Conservation (phyloP, 2,329 filamentous ascomycete species). For the Calcarisporium arbuscula region DNA sequence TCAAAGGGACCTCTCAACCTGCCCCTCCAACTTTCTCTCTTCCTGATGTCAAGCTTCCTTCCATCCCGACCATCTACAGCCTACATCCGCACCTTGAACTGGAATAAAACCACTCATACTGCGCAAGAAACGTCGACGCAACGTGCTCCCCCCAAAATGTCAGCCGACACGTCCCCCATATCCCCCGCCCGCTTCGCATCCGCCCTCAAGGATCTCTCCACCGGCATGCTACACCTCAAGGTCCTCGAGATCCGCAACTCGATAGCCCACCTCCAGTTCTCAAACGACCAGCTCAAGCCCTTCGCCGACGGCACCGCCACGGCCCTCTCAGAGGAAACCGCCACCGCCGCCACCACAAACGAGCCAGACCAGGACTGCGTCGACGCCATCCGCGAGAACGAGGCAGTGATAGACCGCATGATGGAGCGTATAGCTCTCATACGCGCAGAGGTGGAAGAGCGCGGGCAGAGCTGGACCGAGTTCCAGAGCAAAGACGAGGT, state of each 20-base stretch:
- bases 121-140: background rate
- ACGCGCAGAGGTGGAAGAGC: slow-evolving; percentile 54
- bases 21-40: slow-evolving; percentile 7
- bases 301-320: slow-evolving; percentile 50
- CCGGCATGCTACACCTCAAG: slow-evolving; percentile 64
- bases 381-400: slow-evolving; percentile 69
- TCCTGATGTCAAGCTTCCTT: no score
- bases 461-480: slow-evolving; percentile 52
- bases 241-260: slow-evolving; percentile 70
- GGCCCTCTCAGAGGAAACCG: slow-evolving; percentile 13
- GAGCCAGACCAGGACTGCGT: slow-evolving; percentile 61
- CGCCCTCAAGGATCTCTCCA: slow-evolving; percentile 60
- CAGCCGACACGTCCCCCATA: slow-evolving; percentile 57
- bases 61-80: slow-evolving; percentile 1
- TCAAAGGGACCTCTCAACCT: background rate
- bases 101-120: background rate
- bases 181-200: slow-evolving; percentile 55
- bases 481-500: slow-evolving; percentile 43
- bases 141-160: slow-evolving; percentile 38
- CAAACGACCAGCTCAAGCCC: slow-evolving; percentile 65
- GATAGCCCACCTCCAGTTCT: slow-evolving; percentile 66
- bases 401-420: slow-evolving; percentile 62
- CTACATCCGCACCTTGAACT: background rate
- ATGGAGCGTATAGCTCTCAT: slow-evolving; percentile 58
- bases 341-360: background rate